These are phyloP conservation scores for Postia placenta DNA, from an alignment of 768 basidiomycete species.

Conservation along the genomic window DNA sequence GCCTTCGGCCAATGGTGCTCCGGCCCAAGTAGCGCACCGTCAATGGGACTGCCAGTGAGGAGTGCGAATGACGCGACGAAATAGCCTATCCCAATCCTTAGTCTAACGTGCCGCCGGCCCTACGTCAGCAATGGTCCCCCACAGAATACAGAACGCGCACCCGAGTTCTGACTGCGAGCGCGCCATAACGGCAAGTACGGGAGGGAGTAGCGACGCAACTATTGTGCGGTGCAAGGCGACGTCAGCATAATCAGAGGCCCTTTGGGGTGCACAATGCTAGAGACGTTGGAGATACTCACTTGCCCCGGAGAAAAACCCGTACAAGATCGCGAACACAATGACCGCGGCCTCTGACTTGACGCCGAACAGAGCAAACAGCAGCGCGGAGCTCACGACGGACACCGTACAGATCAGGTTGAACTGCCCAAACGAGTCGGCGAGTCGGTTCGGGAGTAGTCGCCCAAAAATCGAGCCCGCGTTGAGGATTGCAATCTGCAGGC, in stretches of 20 bases:
- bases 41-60: conserved; percentile 22
- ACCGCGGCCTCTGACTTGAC: conserved; percentile 27
- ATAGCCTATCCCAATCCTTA: conserved; percentile 20
- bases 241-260: too few species aligned
- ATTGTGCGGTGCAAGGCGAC: background rate
- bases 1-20: conserved; percentile 12
- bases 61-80: conserved; percentile 12
- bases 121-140: background rate
- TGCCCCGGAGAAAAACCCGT: conserved; percentile 41
- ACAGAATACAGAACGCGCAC: background rate
- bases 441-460: conserved; percentile 47
- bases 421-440: conserved; percentile 43
- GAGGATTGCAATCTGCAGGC: conserved; percentile 41
- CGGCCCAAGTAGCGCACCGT: conserved; percentile 16
- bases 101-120: background rate
- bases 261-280: too few species aligned
- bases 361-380: conserved; percentile 33
- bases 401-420: conserved; percentile 34
- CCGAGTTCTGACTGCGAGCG: background rate
- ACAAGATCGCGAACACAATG: conserved; percentile 35
- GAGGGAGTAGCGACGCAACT: background rate
- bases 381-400: conserved; percentile 26
- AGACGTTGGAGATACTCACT: conserved; percentile 22
- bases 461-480: conserved; percentile 48
- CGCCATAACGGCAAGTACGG: background rate